Conservation (phyloP, 192 early-diverging fungal genomes). For the Backusella australiensis region DNA sequence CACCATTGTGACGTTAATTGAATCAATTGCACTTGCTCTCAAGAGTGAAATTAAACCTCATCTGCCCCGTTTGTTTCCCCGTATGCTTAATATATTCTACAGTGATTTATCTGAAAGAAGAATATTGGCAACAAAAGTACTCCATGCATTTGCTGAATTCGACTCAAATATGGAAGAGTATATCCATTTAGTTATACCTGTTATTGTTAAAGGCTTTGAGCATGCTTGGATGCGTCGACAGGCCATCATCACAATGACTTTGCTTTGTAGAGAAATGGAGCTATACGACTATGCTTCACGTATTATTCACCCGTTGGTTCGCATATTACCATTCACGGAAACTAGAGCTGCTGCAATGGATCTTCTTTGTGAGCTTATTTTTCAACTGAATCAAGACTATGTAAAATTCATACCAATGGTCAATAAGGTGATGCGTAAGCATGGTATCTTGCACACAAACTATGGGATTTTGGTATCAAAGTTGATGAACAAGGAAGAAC, state of each 20-base stretch:
- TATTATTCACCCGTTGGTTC: conserved; percentile 81
- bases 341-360: conserved; percentile 75
- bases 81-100: conserved; percentile 82
- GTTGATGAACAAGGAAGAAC: conserved; percentile 70
- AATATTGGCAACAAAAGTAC: conserved; percentile 57
- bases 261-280: conserved; percentile 71
- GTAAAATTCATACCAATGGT: conserved; percentile 85
- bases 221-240: conserved; percentile 58
- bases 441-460: conserved; percentile 64
- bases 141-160: conserved; percentile 79
- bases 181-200: conserved; percentile 85
- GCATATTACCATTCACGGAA: conserved; percentile 62
- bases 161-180: conserved; percentile 90
- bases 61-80: conserved; percentile 75
- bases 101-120: conserved; percentile 68
- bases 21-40: conserved; percentile 78
- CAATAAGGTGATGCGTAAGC: conserved; percentile 63
- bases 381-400: conserved; percentile 87
- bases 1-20: conserved; percentile 80
- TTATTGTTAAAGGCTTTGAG: conserved; percentile 78
- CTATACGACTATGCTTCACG: conserved; percentile 82
- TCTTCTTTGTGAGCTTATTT: conserved; percentile 74
- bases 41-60: conserved; percentile 87
- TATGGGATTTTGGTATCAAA: conserved; percentile 76
- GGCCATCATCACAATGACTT: conserved; percentile 71